Conservation (phyloP, 1,284 basidiomycete species). For the Stereum hirsutum region DNA sequence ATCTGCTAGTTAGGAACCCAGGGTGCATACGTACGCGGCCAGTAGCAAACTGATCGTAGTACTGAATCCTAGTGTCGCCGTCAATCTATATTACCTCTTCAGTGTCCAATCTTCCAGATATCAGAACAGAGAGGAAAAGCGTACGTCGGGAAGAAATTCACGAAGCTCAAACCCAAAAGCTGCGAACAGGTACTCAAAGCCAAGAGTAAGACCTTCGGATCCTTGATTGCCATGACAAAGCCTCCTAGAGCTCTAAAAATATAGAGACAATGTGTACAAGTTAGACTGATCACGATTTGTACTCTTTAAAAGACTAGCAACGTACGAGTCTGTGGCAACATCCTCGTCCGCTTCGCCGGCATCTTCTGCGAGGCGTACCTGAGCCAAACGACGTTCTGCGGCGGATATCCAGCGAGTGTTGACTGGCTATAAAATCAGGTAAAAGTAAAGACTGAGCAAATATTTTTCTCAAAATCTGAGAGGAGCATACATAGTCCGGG, state of each 20-base stretch:
- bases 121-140: too few relatives aligned
- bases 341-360: slow-evolving; percentile 63
- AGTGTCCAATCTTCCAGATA: too few relatives aligned
- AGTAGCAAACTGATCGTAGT: slow-evolving; percentile 54
- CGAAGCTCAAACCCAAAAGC: slow-evolving; percentile 57
- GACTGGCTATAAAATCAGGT: slow-evolving; percentile 43
- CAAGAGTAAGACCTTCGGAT: slow-evolving; percentile 54
- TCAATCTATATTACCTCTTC: too few relatives aligned
- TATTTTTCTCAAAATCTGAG: too few relatives aligned
- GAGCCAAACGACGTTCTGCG: slow-evolving; percentile 55
- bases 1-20: neutral
- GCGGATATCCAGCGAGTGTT: slow-evolving; percentile 60
- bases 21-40: slow-evolving; percentile 44
- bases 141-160: slow-evolving; percentile 71
- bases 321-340: slow-evolving; percentile 42
- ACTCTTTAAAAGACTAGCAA: too few relatives aligned
- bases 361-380: slow-evolving; percentile 66
- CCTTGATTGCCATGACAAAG: slow-evolving; percentile 49
- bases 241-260: slow-evolving; percentile 38
- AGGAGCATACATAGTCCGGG: slow-evolving; percentile 19
- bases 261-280: neutral
- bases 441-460: too few relatives aligned
- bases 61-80: slow-evolving; percentile 56
- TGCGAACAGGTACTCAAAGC: slow-evolving; percentile 42
- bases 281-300: neutral